Evolutionary conservation across 305 asterid genomes (phyloP).

Genomic region (Fraxinus floribunda): DNA sequence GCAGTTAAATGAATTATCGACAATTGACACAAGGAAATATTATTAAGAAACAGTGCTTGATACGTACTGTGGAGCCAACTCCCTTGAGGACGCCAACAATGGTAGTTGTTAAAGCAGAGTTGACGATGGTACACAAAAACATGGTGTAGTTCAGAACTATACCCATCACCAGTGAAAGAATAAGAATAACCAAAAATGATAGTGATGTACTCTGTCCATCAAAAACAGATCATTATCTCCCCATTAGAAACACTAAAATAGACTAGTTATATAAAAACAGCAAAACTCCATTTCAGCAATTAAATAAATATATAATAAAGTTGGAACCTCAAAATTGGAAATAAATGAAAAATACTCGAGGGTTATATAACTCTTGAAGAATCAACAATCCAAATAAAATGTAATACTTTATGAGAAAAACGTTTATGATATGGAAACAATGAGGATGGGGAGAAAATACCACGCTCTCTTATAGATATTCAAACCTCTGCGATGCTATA

Average conservation of each 20-base stretch:
- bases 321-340: neutral
- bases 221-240: neutral
- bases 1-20: neutral
- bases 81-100: slow-evolving; percentile 98
- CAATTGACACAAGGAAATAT: neutral
- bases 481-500: neutral
- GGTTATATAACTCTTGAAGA: neutral
- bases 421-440: neutral
- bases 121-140: slow-evolving; percentile 93
- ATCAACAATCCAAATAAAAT: neutral
- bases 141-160: slow-evolving; percentile 87
- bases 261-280: neutral
- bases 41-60: neutral
- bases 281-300: neutral
- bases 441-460: neutral
- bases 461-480: neutral
- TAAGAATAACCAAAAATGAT: slow-evolving; percentile 56
- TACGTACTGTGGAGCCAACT: slow-evolving; percentile 84
- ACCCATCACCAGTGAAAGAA: slow-evolving; percentile 90
- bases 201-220: slow-evolving; percentile 63
- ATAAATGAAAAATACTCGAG: neutral
- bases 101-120: slow-evolving; percentile 94
- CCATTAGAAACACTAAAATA: neutral
- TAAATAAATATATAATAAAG: neutral
- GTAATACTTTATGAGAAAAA: neutral